Evolutionary conservation across 2,329 filamentous ascomycete genomes (phyloP).

Genomic region (Remersonia thermophila): DNA sequence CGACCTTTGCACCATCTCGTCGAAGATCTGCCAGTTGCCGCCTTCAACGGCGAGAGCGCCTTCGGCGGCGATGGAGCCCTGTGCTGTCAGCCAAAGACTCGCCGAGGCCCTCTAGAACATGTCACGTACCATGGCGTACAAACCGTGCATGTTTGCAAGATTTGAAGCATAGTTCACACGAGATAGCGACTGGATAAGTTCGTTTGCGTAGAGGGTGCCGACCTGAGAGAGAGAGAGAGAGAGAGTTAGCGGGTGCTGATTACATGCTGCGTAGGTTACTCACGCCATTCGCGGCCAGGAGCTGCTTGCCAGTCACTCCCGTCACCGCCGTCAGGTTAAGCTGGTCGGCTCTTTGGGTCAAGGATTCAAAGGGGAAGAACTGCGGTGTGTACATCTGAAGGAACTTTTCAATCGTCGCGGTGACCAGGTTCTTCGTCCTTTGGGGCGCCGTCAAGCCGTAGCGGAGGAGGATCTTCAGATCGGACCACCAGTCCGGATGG

Average conservation of each 20-base stretch:
- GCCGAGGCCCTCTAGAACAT: too few species aligned
- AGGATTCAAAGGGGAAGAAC: slow-evolving; percentile 69
- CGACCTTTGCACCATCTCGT: slow-evolving; percentile 60
- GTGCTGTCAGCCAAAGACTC: not conserved
- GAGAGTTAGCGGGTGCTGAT: too few species aligned
- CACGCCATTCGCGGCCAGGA: slow-evolving; percentile 52
- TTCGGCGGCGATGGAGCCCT: slow-evolving; percentile 74
- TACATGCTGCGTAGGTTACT: too few species aligned
- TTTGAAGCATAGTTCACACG: slow-evolving; percentile 94
- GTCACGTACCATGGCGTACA: slow-evolving; percentile 61
- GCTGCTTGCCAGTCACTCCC: slow-evolving; percentile 59
- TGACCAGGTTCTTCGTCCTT: slow-evolving; percentile 59
- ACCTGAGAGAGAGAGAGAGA: slow-evolving; percentile 42
- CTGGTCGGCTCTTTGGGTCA: slow-evolving; percentile 56
- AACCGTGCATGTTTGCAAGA: slow-evolving; percentile 68
- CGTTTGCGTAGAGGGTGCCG: slow-evolving; percentile 52
- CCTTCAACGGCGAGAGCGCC: slow-evolving; percentile 80
- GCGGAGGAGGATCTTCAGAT: slow-evolving; percentile 67
- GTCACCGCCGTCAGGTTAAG: slow-evolving; percentile 57
- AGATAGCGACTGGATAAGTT: slow-evolving; percentile 82
- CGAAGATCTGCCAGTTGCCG: slow-evolving; percentile 92
- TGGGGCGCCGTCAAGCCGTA: slow-evolving; percentile 67
- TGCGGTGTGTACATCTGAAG: slow-evolving; percentile 69
- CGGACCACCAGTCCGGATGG: slow-evolving; percentile 63
- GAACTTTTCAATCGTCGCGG: slow-evolving; percentile 59